Percentiles rank a stretch among this genome's conserved stretches.
These are phyloP conservation scores for Colletotrichum musicola DNA, from an alignment of 2,329 filamentous ascomycete genomes.

Conservation along the genomic window DNA sequence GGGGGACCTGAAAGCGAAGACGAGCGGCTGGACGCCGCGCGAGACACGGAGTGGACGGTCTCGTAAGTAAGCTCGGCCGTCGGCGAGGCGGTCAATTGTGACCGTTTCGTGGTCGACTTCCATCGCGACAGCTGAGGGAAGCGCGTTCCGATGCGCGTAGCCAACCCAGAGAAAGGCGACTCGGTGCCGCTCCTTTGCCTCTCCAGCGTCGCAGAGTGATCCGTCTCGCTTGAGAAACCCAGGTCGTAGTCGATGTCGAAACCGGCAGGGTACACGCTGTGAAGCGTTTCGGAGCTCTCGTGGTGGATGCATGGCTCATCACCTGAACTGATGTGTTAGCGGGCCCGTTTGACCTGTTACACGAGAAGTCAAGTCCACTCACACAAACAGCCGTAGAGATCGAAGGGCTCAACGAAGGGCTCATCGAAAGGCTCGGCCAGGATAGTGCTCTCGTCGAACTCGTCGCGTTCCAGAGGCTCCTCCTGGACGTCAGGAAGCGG, in stretches of 20 bases:
- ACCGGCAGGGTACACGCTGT: conserved; percentile 55
- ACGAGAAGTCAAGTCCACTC: conserved; percentile 55
- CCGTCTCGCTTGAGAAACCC: conserved; percentile 75
- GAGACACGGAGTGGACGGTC: conserved; percentile 73
- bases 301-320: conserved; percentile 72
- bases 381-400: conserved; percentile 80
- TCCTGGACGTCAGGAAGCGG: conserved; percentile 86
- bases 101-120: conserved; percentile 59
- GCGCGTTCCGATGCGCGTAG: conserved; percentile 74
- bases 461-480: conserved; percentile 78
- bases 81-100: conserved; percentile 66
- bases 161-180: conserved; percentile 71
- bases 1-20: conserved; percentile 79
- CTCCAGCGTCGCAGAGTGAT: conserved; percentile 59
- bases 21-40: conserved; percentile 79
- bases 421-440: conserved; percentile 56
- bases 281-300: conserved; percentile 57
- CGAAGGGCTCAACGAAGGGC: conserved; percentile 57
- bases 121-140: conserved; percentile 66
- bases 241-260: conserved; percentile 73
- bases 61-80: conserved; percentile 89
- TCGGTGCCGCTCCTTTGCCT: conserved; percentile 72
- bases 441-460: conserved; percentile 63
- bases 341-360: background rate
- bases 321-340: conserved; percentile 57